Evolutionary conservation across 2,329 filamentous ascomycete genomes (phyloP).

Genomic region (Xylariaceae sp.): DNA sequence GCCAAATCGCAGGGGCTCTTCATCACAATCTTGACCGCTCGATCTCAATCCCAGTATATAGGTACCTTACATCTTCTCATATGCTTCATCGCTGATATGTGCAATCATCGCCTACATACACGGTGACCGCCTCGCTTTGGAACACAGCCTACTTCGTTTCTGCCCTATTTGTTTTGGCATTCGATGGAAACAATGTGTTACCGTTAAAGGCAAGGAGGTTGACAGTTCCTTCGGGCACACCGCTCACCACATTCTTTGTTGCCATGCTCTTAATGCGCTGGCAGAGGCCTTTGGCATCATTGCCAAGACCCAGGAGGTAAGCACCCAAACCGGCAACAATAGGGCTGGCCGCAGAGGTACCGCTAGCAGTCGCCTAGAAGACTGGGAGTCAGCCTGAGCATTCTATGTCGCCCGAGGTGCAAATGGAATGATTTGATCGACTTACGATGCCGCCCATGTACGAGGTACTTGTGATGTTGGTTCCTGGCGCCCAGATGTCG

Average conservation of each 20-base stretch:
- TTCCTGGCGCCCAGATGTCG: conserved; percentile 43
- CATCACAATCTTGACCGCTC: no score
- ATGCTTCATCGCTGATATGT: no score
- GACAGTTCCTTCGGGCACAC: conserved; percentile 12
- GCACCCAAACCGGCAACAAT: conserved; percentile 51
- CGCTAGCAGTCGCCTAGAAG: conserved; percentile 35
- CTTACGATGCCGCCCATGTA: conserved; percentile 16
- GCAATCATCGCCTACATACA: no score
- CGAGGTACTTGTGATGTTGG: conserved; percentile 41
- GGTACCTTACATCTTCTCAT: no score
- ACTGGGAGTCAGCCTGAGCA: background rate
- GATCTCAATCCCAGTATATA: no score
- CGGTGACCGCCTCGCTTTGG: no score
- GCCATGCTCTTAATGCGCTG: conserved; percentile 16
- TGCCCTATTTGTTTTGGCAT: background rate
- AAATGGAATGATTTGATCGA: background rate
- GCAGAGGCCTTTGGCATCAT: conserved; percentile 10
- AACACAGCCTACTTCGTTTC: background rate
- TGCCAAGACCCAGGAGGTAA: conserved; percentile 36
- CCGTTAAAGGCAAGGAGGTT: conserved; percentile 23
- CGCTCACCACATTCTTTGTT: conserved; percentile 8
- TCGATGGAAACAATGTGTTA: background rate
- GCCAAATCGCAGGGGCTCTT: no score
- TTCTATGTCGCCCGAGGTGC: background rate
- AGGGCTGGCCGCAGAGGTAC: conserved; percentile 54